These are phyloP conservation scores for Podospora appendiculata DNA, from an alignment of 495 filamentous ascomycete genomes.

Conservation along the genomic window DNA sequence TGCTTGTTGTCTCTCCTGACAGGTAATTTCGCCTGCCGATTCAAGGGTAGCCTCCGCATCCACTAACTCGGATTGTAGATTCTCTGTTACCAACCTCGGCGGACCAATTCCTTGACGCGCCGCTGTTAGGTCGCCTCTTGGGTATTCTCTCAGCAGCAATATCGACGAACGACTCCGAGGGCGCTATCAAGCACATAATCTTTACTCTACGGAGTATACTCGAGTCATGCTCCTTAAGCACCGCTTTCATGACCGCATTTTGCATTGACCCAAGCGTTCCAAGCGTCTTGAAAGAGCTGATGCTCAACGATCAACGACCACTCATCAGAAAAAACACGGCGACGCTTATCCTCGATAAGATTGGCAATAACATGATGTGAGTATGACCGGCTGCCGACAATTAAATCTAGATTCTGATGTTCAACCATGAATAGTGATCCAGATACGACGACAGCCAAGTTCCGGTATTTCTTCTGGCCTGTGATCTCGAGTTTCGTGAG, in stretches of 20 bases:
- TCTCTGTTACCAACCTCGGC: slow-evolving; percentile 12
- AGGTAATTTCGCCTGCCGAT: slow-evolving; percentile 19
- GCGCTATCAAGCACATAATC: slow-evolving; percentile 35
- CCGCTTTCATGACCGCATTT: slow-evolving; percentile 52
- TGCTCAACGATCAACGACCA: slow-evolving; percentile 34
- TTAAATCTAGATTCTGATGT: neutral
- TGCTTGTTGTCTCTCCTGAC: slow-evolving; percentile 33
- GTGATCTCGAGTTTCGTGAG: slow-evolving; percentile 34
- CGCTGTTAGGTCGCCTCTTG: slow-evolving; percentile 30
- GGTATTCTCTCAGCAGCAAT: slow-evolving; percentile 20
- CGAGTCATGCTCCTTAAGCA: slow-evolving; percentile 54
- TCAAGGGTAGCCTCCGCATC: too few species aligned
- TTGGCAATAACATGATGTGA: slow-evolving; percentile 1
- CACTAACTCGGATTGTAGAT: slow-evolving; percentile 4
- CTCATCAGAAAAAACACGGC: slow-evolving; percentile 33
- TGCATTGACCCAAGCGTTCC: slow-evolving; percentile 24
- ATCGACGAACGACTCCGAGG: slow-evolving; percentile 12
- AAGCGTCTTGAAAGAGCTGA: slow-evolving; percentile 25
- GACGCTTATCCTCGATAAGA: slow-evolving; percentile 27
- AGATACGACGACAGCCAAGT: slow-evolving; percentile 20
- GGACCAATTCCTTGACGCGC: slow-evolving; percentile 19
- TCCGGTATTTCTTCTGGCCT: slow-evolving; percentile 41
- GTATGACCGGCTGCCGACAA: neutral
- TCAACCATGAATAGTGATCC: neutral
- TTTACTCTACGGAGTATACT: slow-evolving; percentile 55